These are phyloP conservation scores for Neonectria neomacrospora DNA, from an alignment of 2,329 filamentous ascomycete species.

Conservation along the genomic window DNA sequence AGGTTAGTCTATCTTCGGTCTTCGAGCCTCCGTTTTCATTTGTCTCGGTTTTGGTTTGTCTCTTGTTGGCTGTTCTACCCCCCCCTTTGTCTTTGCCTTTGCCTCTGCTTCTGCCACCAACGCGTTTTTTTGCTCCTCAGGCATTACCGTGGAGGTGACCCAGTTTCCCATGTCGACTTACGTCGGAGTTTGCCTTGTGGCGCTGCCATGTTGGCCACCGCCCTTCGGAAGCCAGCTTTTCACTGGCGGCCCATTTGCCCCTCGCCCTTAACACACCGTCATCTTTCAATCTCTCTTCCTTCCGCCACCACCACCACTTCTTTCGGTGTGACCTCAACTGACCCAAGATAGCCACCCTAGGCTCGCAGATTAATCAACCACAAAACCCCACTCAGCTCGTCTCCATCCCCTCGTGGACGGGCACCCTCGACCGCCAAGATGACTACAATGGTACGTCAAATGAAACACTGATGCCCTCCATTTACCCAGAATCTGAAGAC, in stretches of 20 bases:
- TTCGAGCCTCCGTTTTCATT: slow-evolving; percentile 2
- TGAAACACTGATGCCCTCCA: not conserved
- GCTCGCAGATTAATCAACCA: slow-evolving; percentile 36
- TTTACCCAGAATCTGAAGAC: not conserved
- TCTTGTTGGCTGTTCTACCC: not conserved
- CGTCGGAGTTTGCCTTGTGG: slow-evolving; percentile 44
- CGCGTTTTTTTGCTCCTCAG: slow-evolving; percentile 25
- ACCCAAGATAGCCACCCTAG: slow-evolving; percentile 35
- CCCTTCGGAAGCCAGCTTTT: slow-evolving; percentile 41
- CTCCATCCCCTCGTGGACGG: slow-evolving; percentile 39
- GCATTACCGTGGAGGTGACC: slow-evolving; percentile 26
- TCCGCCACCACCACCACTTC: slow-evolving; percentile 21
- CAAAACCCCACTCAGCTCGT: slow-evolving; percentile 20
- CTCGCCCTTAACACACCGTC: slow-evolving; percentile 33
- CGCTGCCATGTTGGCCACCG: slow-evolving; percentile 39
- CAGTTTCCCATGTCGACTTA: slow-evolving; percentile 32
- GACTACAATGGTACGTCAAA: slow-evolving; percentile 62
- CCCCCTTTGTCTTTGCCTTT: not conserved
- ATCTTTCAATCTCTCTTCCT: slow-evolving; percentile 22
- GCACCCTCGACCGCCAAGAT: slow-evolving; percentile 50
- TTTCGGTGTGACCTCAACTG: slow-evolving; percentile 24
- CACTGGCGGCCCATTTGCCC: slow-evolving; percentile 41
- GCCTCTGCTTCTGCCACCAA: not conserved
- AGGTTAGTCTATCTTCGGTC: slow-evolving; percentile 34
- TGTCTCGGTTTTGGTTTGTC: not conserved